These are phyloP conservation scores for Ramularia collo-cygni DNA, from an alignment of 2,329 filamentous ascomycete species.

Conservation along the genomic window DNA sequence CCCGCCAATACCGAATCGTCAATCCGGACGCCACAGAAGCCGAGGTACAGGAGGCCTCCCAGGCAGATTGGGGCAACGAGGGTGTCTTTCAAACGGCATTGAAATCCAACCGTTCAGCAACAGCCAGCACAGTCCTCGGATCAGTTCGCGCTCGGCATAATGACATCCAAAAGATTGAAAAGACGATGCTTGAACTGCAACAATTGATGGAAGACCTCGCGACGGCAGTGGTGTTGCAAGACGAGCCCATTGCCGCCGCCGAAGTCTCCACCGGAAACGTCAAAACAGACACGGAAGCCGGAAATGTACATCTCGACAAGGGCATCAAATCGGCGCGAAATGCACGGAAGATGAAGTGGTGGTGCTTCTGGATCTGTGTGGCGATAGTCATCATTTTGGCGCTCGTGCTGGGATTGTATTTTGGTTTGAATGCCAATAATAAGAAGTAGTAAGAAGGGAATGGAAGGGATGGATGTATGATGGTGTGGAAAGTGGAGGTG, in stretches of 20 bases:
- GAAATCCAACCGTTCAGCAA: slow-evolving; percentile 65
- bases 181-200: slow-evolving; percentile 63
- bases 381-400: slow-evolving; percentile 44
- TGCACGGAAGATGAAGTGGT: slow-evolving; percentile 75
- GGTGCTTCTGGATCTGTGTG: slow-evolving; percentile 56
- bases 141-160: slow-evolving; percentile 76
- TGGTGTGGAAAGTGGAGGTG: neutral
- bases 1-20: slow-evolving; percentile 69
- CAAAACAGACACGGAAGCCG: slow-evolving; percentile 59
- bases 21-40: slow-evolving; percentile 65
- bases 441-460: neutral
- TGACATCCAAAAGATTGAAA: slow-evolving; percentile 74
- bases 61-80: slow-evolving; percentile 69
- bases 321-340: slow-evolving; percentile 61
- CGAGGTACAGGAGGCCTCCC: slow-evolving; percentile 62
- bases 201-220: slow-evolving; percentile 68
- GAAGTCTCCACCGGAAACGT: slow-evolving; percentile 49
- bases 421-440: slow-evolving; percentile 31
- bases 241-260: slow-evolving; percentile 47
- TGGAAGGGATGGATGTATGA: too few relatives aligned
- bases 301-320: slow-evolving; percentile 61
- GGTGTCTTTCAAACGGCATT: slow-evolving; percentile 78
- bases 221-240: slow-evolving; percentile 66
- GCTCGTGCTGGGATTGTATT: slow-evolving; percentile 44
- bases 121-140: slow-evolving; percentile 66